phyloP scores from a whole-genome alignment of 75 land plant genomes.

The Selaginella tamariscina region DNA sequence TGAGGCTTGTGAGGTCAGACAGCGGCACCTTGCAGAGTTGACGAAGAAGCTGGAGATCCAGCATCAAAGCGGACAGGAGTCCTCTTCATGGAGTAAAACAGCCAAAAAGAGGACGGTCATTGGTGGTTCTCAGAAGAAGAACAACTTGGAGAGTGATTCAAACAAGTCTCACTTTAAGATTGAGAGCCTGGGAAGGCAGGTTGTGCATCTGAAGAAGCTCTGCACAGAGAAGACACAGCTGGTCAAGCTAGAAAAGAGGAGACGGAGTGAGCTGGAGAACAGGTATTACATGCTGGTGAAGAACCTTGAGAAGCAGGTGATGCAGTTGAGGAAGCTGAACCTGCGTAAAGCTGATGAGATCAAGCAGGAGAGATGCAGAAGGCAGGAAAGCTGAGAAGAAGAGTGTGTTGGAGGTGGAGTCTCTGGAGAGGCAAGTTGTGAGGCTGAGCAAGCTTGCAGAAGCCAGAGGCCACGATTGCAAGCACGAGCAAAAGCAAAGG shows the following conservation, averaged over 20 bases:
- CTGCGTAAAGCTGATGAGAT: not conserved
- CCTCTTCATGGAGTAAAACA: not conserved
- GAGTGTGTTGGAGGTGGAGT: not conserved
- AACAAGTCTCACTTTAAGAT: not conserved
- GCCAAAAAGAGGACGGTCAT: not conserved
- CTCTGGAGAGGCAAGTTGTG: not conserved
- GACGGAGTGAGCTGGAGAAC: not conserved
- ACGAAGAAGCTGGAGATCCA: not conserved
- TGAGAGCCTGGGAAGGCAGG: conserved; percentile 2
- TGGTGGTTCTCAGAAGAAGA: not conserved
- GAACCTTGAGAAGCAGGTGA: not conserved
- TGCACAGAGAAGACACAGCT: conserved; percentile 1
- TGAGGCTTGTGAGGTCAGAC: not conserved
- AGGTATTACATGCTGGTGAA: not conserved
- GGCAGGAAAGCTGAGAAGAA: not conserved
- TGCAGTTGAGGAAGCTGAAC: not conserved
- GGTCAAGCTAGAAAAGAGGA: not conserved
- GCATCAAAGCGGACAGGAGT: not conserved
- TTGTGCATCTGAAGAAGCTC: not conserved
- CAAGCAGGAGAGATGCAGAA: not conserved
- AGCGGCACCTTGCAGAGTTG: not conserved
- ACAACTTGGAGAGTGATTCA: not conserved
- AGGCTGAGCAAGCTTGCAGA: not conserved
- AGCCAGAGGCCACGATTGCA: not conserved
- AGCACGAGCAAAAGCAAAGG: not conserved